Evolutionary conservation across 306 rosid species (phyloP), one percentile per base, ranked within the genome.

Genomic region (Cercis canadensis): DNA sequence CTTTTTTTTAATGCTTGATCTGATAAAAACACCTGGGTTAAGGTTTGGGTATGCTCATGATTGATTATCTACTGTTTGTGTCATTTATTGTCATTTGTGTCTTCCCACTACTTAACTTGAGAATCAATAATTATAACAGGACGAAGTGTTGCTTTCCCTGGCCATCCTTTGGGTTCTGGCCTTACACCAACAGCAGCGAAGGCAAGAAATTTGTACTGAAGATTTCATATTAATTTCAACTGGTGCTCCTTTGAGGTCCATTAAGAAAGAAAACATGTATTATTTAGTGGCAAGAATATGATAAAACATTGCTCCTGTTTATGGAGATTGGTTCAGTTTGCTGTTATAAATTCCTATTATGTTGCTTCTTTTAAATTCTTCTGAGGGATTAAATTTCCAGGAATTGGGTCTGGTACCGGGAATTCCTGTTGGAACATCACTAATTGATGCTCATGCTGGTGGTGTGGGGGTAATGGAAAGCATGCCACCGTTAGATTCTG

Each of bases 391-490:
- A 55, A 74, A 79, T 62, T 82, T 82, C 60, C 95, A 94, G 97
- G 99, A 94, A 81, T 72, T 94, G 65, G 96, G 89, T 68, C 88
- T 94, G 68, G 71, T 87, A 67, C 79, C 91, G 40, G 97, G 99
- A 53, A 91, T 89, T 75, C 97, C 97, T 66, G 99, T 94, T 72
- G 99, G 95, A 74, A 87, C 96, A 62, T 91, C 97, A 29, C 74
- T 91, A 53, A 91, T 94, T 70, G 99, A 94, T 82, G 99, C 97
- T 84, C 97, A 94, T 81, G 97, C 97, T 17, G 97, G 98, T 80
- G 98, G 96, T 15, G 97, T 91, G 76, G 99, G 97, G 72, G 95
- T 87, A 61, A 86, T 91, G 84, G 99, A 89, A 91, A 87, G 99
- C 69, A 84, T 82, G 54, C 88, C 86, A 40, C 65, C 44, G 13